Base-by-base conservation (phyloP, 2,329 filamentous ascomycete genomes). In the Phaeosphaeriaceae sp. region DNA sequence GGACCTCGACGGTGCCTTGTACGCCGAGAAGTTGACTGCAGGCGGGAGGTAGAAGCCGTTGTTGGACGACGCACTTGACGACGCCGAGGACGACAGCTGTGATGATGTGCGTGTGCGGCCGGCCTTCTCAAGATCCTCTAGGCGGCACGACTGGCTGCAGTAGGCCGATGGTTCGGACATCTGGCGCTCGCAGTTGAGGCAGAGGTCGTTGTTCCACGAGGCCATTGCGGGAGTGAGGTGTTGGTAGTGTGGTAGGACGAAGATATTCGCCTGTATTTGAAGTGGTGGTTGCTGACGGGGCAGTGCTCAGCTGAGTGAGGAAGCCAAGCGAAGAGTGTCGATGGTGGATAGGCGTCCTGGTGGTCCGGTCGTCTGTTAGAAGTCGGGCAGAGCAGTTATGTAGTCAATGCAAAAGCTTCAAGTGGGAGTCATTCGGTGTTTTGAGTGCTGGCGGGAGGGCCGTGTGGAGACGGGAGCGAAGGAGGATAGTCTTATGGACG, bases 161-260 rank as follows among this genome's bases (percentile, higher is more conserved):
- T 97, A 97, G 66, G 91, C 88, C 65, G 89, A 89, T 62, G 89
- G 89, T 60, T 80, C 78, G 56, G 91, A 87, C 60, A 91, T 93
- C 81, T 96, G 92, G 81, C 91, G 90, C 82, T 97, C 94, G 84
- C 94, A 97, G 82, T 91, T 89, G 71, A 97, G 88, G 85, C 94
- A 97, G 86, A 93, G 97, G 80, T 96, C 90, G 79, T 91, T 92
- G 71, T 91, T 83, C 54, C 78, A 72, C 64, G 75, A 76, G 68
- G 77, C 68, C 77, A 79, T 79, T 56, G 64, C 47, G 42, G 51
- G 44, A 32, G 23, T 30, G 55, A 24, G 54, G 53, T n/a, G 30
- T 35, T 17, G 15, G 8, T 2, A 17, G 55, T 55, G 21, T 35
- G 51, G 24, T 52, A 44, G 50, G 49, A 51, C 44, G 44, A 47